A percentile compares a stretch with the other conserved stretches of the same genome.
phyloP scores from a whole-genome alignment of 257 asterid genomes.

The Paulownia fortunei region DNA sequence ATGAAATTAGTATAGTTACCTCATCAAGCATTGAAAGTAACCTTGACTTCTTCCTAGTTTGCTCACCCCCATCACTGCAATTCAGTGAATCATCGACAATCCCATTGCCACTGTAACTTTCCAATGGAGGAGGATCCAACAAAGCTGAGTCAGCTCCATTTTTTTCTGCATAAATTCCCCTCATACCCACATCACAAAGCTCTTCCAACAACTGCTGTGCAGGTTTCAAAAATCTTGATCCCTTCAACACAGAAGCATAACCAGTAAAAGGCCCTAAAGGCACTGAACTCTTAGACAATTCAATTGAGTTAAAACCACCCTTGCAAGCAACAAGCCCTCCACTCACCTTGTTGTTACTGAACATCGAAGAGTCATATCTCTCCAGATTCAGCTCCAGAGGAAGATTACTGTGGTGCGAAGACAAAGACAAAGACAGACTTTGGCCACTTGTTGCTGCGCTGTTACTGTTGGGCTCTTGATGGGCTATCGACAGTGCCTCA shows the following conservation, averaged over 20 bases:
- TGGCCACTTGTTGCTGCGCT: constrained; percentile 44
- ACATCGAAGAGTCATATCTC: constrained; percentile 52
- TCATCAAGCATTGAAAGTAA: constrained; percentile 86
- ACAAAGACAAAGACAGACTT: constrained; percentile 79
- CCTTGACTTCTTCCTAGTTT: constrained; percentile 80
- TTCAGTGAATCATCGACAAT: constrained; percentile 40
- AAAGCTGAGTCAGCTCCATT: constrained; percentile 39
- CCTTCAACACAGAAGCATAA: constrained; percentile 78
- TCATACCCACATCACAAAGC: constrained; percentile 76
- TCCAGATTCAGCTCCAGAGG: constrained; percentile 69
- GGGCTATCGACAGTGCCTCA: constrained; percentile 34
- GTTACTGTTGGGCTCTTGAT: constrained; percentile 23
- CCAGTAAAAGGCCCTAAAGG: constrained; percentile 92
- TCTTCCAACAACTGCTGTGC: constrained; percentile 89
- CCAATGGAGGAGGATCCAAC: constrained; percentile 50
- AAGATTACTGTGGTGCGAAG: constrained; percentile 61
- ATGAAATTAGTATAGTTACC: constrained; percentile 48
- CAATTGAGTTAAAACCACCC: constrained; percentile 37
- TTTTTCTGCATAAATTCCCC: constrained; percentile 58
- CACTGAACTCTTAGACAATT: constrained; percentile 58
- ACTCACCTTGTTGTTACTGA: constrained; percentile 19
- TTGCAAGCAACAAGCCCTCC: constrained; percentile 36
- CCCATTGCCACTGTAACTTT: constrained; percentile 61
- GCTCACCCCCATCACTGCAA: constrained; percentile 55
- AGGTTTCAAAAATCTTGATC: constrained; percentile 82